Evolutionary conservation across 768 basidiomycete species (phyloP), one percentile per base, ranked within the genome.

Genomic region (Mycena floridula): DNA sequence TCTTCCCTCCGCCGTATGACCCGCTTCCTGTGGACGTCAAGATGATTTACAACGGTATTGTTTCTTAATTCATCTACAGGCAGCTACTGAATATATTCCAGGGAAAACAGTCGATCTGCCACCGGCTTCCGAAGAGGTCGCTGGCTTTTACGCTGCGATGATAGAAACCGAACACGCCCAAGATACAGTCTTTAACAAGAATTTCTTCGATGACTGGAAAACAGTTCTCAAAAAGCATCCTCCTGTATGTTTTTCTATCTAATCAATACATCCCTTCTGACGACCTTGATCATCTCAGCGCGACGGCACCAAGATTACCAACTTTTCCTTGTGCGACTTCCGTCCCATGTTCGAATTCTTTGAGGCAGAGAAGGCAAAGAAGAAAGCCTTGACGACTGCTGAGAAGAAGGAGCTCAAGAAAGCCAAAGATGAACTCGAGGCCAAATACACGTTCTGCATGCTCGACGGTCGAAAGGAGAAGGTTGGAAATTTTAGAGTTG

Each of bases 401-500:
- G 89, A 95, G 64, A 98, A 97, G 76, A 97, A 97, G 63, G 85
- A 81, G 48, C 62, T 82, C 36, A 97, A 97, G 72, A 86, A 85
- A 54, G 76, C 73, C 44, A 90, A 84, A 61, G 94, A 97, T 44
- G 77, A 79, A 23, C 57, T 82, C 48, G 96, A 98, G 64, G 81
- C 79, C 40, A 86, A 85, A 50, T 97, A 93, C 63, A 80, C 77
- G 18, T 76, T 77, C 21, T 97, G 95, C 64, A 58, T 83, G n/a
- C 78, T 99, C 25, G 92, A 99, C 57, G 95, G 95, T 11, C 83
- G 94, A 43, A 95, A 92, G 67, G 96, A 99, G 70, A 98, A 97
- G 63, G 80, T 97, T 39, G 96, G 96, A 28, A 99, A 98, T 68
- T 98, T 98, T 73, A 78, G 93, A 53, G 83, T 97, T 42, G 96